A percentile compares a stretch with the other conserved stretches of the same genome.
Evolutionary conservation across 352 stramenopile genomes (phyloP).

Genomic region (Thalassiosira livingstoniorum): DNA sequence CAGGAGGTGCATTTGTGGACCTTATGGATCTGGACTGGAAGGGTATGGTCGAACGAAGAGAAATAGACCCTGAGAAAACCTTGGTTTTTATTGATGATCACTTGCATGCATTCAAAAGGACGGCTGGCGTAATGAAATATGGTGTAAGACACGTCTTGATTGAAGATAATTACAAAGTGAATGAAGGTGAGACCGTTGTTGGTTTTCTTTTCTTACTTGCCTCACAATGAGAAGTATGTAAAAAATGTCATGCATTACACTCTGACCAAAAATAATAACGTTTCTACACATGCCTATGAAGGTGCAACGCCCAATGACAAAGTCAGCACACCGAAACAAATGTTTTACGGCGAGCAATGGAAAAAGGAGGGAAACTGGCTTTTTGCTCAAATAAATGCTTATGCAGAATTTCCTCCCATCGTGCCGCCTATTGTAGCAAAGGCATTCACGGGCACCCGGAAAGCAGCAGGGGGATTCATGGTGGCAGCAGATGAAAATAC

Average conservation of each 20-base stretch:
- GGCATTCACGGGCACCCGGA: neutral
- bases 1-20: constrained; percentile 34
- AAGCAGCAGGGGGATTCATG: constrained; percentile 34
- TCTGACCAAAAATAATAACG: too few relatives aligned
- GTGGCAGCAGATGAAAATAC: constrained; percentile 11
- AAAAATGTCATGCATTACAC: too few relatives aligned
- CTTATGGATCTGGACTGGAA: constrained; percentile 35
- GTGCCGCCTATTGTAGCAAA: constrained; percentile 24
- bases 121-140: constrained; percentile 30
- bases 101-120: constrained; percentile 12
- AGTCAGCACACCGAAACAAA: constrained; percentile 30
- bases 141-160: constrained; percentile 41
- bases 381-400: constrained; percentile 17
- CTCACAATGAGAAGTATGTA: too few relatives aligned
- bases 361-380: constrained; percentile 14
- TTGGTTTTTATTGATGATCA: constrained; percentile 60
- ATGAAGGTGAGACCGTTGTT: constrained; percentile 29
- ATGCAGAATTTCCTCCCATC: constrained; percentile 39
- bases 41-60: constrained; percentile 1
- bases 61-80: constrained; percentile 34
- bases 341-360: constrained; percentile 22
- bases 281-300: neutral
- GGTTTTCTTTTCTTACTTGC: too few relatives aligned
- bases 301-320: constrained; percentile 21
- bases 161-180: constrained; percentile 58